These are phyloP conservation scores for Rhypophila decipiens DNA, from an alignment of 495 filamentous ascomycete genomes.

Conservation along the genomic window DNA sequence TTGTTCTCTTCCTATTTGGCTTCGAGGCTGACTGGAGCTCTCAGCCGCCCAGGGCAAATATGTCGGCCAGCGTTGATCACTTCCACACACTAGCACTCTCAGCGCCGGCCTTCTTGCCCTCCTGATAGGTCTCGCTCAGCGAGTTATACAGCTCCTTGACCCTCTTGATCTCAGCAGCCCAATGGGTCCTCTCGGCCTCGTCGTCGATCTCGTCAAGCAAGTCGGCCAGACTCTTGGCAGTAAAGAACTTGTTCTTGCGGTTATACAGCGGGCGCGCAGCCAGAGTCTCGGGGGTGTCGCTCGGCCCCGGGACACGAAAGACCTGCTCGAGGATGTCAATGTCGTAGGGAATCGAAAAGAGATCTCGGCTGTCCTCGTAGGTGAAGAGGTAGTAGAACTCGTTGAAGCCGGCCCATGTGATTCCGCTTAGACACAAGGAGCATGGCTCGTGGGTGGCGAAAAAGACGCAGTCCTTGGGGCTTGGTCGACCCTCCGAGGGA, in stretches of 20 bases:
- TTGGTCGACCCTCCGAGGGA: slow-evolving; percentile 13
- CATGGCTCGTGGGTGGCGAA: slow-evolving; percentile 39
- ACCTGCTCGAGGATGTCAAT: slow-evolving; percentile 37
- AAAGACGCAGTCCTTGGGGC: slow-evolving; percentile 33
- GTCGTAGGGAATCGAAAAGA: slow-evolving; percentile 35
- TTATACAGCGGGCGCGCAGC: slow-evolving; percentile 31
- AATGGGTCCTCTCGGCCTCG: slow-evolving; percentile 13
- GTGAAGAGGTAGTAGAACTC: slow-evolving; percentile 41
- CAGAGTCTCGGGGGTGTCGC: slow-evolving; percentile 18
- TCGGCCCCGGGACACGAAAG: slow-evolving; percentile 26
- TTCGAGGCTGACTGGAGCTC: too few species aligned
- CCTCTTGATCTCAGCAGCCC: slow-evolving; percentile 22
- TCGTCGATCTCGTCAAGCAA: slow-evolving; percentile 22
- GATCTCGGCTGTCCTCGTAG: slow-evolving; percentile 36
- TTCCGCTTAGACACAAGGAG: slow-evolving; percentile 34
- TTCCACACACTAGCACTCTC: slow-evolving; percentile 38
- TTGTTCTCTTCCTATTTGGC: too few species aligned
- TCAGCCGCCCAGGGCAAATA: too few species aligned
- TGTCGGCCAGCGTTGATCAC: slow-evolving; percentile 12
- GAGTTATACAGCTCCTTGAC: slow-evolving; percentile 30
- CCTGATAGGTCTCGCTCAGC: slow-evolving; percentile 32
- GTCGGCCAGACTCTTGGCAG: slow-evolving; percentile 28
- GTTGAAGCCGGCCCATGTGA: slow-evolving; percentile 38
- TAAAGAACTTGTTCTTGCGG: slow-evolving; percentile 34
- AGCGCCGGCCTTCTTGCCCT: slow-evolving; percentile 23